Percentiles rank a stretch among this genome's conserved stretches.
Evolutionary conservation across 1,284 basidiomycete species (phyloP).

Genomic region (Leccinum subrobustum): DNA sequence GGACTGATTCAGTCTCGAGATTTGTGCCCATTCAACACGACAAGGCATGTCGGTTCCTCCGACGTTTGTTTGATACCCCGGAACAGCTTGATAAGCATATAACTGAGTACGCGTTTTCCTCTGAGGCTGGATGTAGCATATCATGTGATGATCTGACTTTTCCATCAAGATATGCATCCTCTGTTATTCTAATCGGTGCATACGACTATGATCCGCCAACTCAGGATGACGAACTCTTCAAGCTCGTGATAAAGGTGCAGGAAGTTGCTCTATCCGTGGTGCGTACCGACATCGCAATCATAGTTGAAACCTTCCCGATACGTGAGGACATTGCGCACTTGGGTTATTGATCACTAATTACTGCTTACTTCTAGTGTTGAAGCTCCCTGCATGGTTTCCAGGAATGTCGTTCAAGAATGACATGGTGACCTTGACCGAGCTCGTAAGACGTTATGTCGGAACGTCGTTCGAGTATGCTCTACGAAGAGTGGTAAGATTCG

Average conservation of each 20-base stretch:
- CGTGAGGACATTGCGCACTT: conserved; percentile 4
- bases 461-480: neutral
- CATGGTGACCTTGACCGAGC: neutral
- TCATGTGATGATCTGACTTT: neutral
- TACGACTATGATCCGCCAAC: neutral
- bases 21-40: neutral
- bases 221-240: neutral
- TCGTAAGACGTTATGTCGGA: neutral
- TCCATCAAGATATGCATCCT: neutral
- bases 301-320: conserved; percentile 12
- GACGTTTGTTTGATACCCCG: neutral
- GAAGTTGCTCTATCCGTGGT: neutral
- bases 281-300: neutral
- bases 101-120: neutral
- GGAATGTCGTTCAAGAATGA: neutral
- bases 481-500: neutral
- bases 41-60: neutral
- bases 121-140: neutral
- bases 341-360: neutral
- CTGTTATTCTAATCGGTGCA: neutral
- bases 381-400: conserved; percentile 1
- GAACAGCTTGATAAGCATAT: neutral
- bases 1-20: neutral
- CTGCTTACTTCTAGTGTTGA: neutral
- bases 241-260: neutral